Evolutionary conservation across 371 early-diverging fungal species (phyloP).

Genomic region (Amoeboaphelidium protococcarum): DNA sequence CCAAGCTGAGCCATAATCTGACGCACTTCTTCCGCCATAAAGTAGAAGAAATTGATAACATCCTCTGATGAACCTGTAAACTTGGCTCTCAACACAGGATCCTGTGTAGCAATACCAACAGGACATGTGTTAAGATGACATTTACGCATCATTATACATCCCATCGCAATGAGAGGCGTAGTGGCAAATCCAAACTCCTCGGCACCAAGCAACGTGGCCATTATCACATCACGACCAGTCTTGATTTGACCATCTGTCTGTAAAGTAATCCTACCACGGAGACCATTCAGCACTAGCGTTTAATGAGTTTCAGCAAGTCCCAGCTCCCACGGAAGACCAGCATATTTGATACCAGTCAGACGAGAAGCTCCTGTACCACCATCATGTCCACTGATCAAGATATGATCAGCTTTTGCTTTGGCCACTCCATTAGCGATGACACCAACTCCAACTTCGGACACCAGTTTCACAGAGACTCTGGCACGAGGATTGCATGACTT

Average conservation of each 20-base stretch:
- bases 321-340: slow-evolving; percentile 90
- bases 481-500: slow-evolving; percentile 72
- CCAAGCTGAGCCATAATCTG: slow-evolving; percentile 75
- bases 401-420: slow-evolving; percentile 88
- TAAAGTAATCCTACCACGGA: slow-evolving; percentile 74
- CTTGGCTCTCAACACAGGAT: slow-evolving; percentile 68
- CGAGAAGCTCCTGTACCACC: slow-evolving; percentile 93
- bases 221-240: slow-evolving; percentile 81
- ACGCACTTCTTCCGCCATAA: slow-evolving; percentile 77
- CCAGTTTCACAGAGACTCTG: slow-evolving; percentile 81
- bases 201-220: slow-evolving; percentile 83
- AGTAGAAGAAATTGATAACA: slow-evolving; percentile 89
- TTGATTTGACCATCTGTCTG: slow-evolving; percentile 94
- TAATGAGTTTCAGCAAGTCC: slow-evolving; percentile 92
- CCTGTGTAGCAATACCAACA: slow-evolving; percentile 91
- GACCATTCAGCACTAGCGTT: slow-evolving; percentile 73
- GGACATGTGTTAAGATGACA: slow-evolving; percentile 84
- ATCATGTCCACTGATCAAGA: slow-evolving; percentile 77
- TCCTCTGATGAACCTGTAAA: slow-evolving; percentile 81
- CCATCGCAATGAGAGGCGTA: slow-evolving; percentile 84
- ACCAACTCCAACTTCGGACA: slow-evolving; percentile 86
- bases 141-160: slow-evolving; percentile 84
- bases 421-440: slow-evolving; percentile 87
- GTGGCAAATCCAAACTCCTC: slow-evolving; percentile 97
- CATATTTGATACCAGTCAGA: slow-evolving; percentile 92